These are phyloP conservation scores for Rhododendron williamsianum DNA, from an alignment of 148 eudicot species.

Conservation along the genomic window DNA sequence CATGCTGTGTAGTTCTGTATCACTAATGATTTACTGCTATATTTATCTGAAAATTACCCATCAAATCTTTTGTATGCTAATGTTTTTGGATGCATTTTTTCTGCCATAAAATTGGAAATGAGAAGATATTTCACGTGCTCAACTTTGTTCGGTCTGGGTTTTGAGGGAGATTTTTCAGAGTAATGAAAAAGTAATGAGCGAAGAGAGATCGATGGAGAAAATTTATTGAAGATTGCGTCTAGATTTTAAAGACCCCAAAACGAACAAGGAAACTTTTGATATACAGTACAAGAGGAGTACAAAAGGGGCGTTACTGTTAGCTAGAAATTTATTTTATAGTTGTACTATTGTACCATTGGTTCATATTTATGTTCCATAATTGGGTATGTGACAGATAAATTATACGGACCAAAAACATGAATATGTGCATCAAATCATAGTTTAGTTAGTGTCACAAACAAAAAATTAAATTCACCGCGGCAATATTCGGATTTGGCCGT, in stretches of 20 bases:
- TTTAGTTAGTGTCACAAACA: no score
- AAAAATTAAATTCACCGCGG: not conserved
- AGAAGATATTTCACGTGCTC: not conserved
- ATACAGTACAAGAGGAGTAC: no score
- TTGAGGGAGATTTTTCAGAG: no score
- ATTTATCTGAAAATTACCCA: not conserved
- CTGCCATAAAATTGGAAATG: not conserved
- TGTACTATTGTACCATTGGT: no score
- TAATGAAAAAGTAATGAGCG: no score
- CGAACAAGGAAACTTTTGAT: no score
- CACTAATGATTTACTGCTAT: not conserved
- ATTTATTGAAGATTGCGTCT: accelerated
- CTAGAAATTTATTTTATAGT: no score
- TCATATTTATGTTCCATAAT: no score
- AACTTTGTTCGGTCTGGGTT: no score
- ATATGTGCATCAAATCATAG: not conserved
- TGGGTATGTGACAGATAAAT: not conserved
- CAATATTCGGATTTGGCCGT: not conserved
- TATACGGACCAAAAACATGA: not conserved
- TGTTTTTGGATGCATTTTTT: not conserved
- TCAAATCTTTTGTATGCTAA: not conserved
- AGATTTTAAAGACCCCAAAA: no score
- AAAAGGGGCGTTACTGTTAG: no score
- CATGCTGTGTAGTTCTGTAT: not conserved
- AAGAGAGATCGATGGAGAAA: no score